A percentile compares a stretch with the other conserved stretches of the same genome.
phyloP scores from a whole-genome alignment of 306 rosid species.

The Mucuna pruriens region DNA sequence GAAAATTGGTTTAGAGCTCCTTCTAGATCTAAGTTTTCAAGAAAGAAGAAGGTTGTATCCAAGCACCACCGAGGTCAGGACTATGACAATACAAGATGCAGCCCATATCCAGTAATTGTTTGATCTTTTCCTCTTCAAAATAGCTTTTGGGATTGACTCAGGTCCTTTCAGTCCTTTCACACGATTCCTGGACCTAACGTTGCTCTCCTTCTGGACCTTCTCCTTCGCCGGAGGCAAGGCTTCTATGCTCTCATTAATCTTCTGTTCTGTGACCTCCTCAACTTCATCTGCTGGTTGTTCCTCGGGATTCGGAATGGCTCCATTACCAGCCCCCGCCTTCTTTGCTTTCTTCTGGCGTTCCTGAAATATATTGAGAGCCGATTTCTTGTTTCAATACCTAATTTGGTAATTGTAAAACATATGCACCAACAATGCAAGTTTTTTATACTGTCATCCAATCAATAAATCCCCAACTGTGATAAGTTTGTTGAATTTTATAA shows the following conservation, averaged over 20 bases:
- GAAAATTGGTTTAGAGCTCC: slow-evolving; percentile 36
- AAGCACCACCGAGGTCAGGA: slow-evolving; percentile 45
- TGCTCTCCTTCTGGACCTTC: slow-evolving; percentile 53
- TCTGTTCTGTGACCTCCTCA: slow-evolving; percentile 51
- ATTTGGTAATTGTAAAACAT: neutral
- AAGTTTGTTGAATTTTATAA: neutral
- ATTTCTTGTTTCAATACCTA: neutral
- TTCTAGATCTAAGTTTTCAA: slow-evolving; percentile 42
- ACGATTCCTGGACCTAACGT: slow-evolving; percentile 48
- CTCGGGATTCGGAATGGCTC: slow-evolving; percentile 45
- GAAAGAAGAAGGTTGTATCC: slow-evolving; percentile 53
- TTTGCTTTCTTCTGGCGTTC: slow-evolving; percentile 84
- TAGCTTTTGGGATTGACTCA: slow-evolving; percentile 64
- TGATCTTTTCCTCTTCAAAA: slow-evolving; percentile 71
- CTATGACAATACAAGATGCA: slow-evolving; percentile 52
- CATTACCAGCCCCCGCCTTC: slow-evolving; percentile 57
- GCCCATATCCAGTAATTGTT: slow-evolving; percentile 73
- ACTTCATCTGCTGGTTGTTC: slow-evolving; percentile 49
- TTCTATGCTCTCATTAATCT: slow-evolving; percentile 43
- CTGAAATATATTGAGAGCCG: slow-evolving; percentile 42
- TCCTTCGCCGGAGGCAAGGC: slow-evolving; percentile 41
- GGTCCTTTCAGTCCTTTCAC: slow-evolving; percentile 46
- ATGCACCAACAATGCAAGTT: no score
- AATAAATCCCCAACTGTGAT: neutral
- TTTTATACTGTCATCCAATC: neutral